Percentiles rank a stretch among this genome's conserved stretches.
phyloP scores from a whole-genome alignment of 306 rosid species.

The Prunus mira region DNA sequence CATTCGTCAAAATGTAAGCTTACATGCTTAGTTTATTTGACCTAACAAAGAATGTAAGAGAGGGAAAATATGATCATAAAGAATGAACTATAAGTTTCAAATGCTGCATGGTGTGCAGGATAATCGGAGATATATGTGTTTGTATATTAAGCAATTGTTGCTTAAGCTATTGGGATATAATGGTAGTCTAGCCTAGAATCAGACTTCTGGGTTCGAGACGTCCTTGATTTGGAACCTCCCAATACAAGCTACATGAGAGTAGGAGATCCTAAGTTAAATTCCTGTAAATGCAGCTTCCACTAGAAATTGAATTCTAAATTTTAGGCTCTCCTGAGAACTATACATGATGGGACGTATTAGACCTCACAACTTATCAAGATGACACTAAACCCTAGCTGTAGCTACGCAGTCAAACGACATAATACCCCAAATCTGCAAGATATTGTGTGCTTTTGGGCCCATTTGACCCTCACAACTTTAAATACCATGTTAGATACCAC shows the following conservation, averaged over 20 bases:
- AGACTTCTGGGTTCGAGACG: not conserved
- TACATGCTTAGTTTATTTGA: not conserved
- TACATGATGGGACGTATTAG: too few relatives aligned
- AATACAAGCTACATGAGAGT: not conserved
- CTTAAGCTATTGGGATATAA: not conserved
- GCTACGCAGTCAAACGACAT: too few relatives aligned
- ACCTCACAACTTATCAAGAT: too few relatives aligned
- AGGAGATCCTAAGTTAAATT: not conserved
- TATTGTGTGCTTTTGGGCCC: too few relatives aligned
- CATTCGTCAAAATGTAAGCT: not conserved
- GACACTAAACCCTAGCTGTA: too few relatives aligned
- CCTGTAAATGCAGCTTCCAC: not conserved
- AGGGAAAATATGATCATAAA: not conserved
- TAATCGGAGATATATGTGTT: not conserved
- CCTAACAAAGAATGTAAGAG: not conserved
- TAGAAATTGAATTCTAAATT: not conserved
- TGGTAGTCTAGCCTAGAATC: not conserved
- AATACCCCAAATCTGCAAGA: too few relatives aligned
- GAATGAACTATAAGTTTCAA: not conserved
- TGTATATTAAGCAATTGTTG: not conserved
- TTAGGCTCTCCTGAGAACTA: too few relatives aligned
- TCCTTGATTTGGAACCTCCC: not conserved
- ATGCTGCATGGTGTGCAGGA: not conserved
- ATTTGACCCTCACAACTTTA: too few relatives aligned
- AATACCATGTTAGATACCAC: too few relatives aligned